These are phyloP conservation scores for Globisporangium nodosum DNA, from an alignment of 352 stramenopile genomes.

Conservation along the genomic window DNA sequence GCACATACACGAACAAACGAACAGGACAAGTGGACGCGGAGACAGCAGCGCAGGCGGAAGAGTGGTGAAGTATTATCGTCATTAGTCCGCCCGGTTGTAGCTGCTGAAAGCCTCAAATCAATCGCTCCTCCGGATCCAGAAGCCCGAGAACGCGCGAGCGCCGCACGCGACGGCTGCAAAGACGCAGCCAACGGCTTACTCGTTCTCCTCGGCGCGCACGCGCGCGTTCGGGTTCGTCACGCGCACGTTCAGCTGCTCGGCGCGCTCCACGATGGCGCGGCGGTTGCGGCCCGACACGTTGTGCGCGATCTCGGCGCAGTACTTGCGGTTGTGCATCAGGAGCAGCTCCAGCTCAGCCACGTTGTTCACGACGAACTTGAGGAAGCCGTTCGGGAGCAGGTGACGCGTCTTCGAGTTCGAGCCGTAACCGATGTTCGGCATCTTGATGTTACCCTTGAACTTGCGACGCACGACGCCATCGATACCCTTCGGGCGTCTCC, in stretches of 20 bases:
- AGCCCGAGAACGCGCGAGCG: constrained; percentile 11
- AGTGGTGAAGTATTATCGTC: constrained; percentile 29
- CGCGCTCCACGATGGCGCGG: constrained; percentile 96
- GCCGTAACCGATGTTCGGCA: constrained; percentile 99
- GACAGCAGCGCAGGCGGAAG: constrained; percentile 21
- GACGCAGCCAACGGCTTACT: constrained; percentile 46
- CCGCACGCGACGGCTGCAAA: constrained; percentile 1
- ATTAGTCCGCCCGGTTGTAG: constrained; percentile 16
- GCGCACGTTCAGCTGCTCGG: constrained; percentile 97
- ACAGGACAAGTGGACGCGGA: background rate
- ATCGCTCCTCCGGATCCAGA: constrained; percentile 11
- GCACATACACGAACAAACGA: no score
- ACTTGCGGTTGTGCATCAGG: constrained; percentile 94
- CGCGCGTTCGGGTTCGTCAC: constrained; percentile 98
- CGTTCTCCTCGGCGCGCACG: constrained; percentile 95
- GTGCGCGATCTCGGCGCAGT: constrained; percentile 98
- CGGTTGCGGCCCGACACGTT: constrained; percentile 96
- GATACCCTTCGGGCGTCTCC: constrained; percentile 99
- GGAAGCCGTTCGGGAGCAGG: constrained; percentile 98
- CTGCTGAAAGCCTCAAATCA: constrained; percentile 16
- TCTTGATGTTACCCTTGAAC: constrained; percentile 98
- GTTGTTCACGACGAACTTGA: constrained; percentile 99
- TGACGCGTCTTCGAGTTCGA: constrained; percentile 99
- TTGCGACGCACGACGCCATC: constrained; percentile 97
- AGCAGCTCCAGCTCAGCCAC: constrained; percentile 97